phyloP scores from a whole-genome alignment of 352 stramenopile species.

The Peronospora tabacina region DNA sequence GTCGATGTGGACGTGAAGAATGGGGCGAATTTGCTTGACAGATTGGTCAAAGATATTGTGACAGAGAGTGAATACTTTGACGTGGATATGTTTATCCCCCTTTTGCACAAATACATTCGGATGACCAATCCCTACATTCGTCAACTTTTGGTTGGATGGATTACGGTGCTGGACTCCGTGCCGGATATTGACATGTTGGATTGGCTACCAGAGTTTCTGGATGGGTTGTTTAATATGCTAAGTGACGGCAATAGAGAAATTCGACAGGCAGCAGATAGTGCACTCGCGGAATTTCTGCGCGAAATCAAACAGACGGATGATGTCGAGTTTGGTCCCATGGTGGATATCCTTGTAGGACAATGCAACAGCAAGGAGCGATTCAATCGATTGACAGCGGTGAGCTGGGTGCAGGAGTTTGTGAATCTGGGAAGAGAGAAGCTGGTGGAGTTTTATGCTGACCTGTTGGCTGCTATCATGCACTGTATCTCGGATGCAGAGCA shows the following conservation, averaged over 20 bases:
- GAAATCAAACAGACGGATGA: slow-evolving; percentile 95
- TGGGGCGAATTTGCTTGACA: slow-evolving; percentile 82
- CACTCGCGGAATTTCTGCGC: slow-evolving; percentile 90
- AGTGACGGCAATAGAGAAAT: slow-evolving; percentile 98
- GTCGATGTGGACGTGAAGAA: slow-evolving; percentile 99
- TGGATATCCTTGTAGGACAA: slow-evolving; percentile 96
- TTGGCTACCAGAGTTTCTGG: slow-evolving; percentile 95
- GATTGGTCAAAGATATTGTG: slow-evolving; percentile 98
- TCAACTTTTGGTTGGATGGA: slow-evolving; percentile 97
- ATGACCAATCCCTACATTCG: slow-evolving; percentile 99
- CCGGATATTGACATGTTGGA: slow-evolving; percentile 99
- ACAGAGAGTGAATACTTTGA: slow-evolving; percentile 98
- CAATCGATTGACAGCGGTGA: slow-evolving; percentile 96
- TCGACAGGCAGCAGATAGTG: slow-evolving; percentile 91
- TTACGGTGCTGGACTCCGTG: slow-evolving; percentile 97
- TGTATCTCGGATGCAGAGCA: slow-evolving; percentile 96
- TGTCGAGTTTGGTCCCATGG: slow-evolving; percentile 96
- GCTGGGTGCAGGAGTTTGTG: slow-evolving; percentile 98
- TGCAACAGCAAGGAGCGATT: slow-evolving; percentile 95
- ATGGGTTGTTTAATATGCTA: slow-evolving; percentile 99
- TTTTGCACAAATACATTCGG: slow-evolving; percentile 99
- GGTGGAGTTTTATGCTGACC: slow-evolving; percentile 92
- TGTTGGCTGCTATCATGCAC: slow-evolving; percentile 95
- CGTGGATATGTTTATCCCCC: slow-evolving; percentile 97
- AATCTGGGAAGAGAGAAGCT: slow-evolving; percentile 91